Conservation (phyloP, 371 early-diverging fungal species). For the Rhizopus stolonifer region DNA sequence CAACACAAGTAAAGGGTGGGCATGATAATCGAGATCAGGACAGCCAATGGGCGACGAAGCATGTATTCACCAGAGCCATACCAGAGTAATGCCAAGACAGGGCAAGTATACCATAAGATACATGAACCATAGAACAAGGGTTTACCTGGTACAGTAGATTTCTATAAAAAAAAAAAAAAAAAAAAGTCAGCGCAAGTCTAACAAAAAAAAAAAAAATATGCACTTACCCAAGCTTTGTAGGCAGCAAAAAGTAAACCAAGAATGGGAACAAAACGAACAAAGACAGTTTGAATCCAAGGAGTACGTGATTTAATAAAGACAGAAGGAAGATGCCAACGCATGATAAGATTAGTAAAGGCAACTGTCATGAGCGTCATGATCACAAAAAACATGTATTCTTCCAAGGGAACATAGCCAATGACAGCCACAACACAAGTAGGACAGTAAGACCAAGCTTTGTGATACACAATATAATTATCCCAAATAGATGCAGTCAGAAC, state of each 20-base stretch:
- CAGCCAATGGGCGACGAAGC: slow-evolving; percentile 29
- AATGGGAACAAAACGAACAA: slow-evolving; percentile 39
- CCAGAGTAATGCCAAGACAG: slow-evolving; percentile 60
- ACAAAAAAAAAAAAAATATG: slow-evolving; percentile 2
- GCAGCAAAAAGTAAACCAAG: slow-evolving; percentile 27
- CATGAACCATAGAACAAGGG: slow-evolving; percentile 56
- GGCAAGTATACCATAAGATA: slow-evolving; percentile 56
- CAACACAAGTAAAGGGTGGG: slow-evolving; percentile 55
- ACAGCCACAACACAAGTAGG: slow-evolving; percentile 49
- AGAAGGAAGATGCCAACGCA: slow-evolving; percentile 46
- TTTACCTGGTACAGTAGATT: slow-evolving; percentile 35
- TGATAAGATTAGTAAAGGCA: slow-evolving; percentile 39
- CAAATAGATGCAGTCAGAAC: slow-evolving; percentile 59
- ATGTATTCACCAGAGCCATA: slow-evolving; percentile 57
- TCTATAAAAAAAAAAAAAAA: slow-evolving; percentile 20
- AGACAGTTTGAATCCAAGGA: slow-evolving; percentile 21
- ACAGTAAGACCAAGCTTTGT: slow-evolving; percentile 58
- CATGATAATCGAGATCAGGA: slow-evolving; percentile 31
- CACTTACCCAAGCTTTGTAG: slow-evolving; percentile 43
- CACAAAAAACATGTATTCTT: slow-evolving; percentile 66
- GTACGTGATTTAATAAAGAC: slow-evolving; percentile 33
- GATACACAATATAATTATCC: slow-evolving; percentile 63
- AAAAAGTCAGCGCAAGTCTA: too few species aligned
- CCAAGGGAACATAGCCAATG: slow-evolving; percentile 63
- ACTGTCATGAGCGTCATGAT: slow-evolving; percentile 59